Evolutionary conservation across 495 filamentous ascomycete genomes (phyloP).

Genomic region (Xylaria acuta): DNA sequence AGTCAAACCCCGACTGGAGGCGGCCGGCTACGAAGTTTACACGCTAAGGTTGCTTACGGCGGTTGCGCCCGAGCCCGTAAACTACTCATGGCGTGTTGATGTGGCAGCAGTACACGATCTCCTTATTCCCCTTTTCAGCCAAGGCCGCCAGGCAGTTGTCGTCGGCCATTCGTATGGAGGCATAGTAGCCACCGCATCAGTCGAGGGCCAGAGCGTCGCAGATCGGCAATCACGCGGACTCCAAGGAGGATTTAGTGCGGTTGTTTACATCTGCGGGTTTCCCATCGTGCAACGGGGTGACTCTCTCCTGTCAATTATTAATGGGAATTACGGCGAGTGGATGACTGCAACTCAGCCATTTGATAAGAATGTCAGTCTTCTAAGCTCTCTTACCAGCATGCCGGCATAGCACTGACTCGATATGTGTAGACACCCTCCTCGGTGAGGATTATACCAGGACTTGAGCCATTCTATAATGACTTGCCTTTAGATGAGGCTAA

Average conservation of each 20-base stretch:
- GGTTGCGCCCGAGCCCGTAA: slow-evolving; percentile 29
- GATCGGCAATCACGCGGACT: slow-evolving; percentile 32
- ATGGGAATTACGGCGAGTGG: neutral
- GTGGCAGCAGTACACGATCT: slow-evolving; percentile 37
- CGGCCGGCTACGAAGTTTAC: slow-evolving; percentile 43
- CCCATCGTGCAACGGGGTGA: neutral
- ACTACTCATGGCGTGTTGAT: slow-evolving; percentile 31
- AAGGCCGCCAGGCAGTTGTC: slow-evolving; percentile 40
- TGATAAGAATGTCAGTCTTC: neutral
- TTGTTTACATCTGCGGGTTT: slow-evolving; percentile 48
- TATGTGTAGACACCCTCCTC: neutral
- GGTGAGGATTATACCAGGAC: neutral
- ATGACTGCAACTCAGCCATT: neutral
- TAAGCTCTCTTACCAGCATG: neutral
- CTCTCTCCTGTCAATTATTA: neutral
- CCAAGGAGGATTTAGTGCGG: slow-evolving; percentile 45
- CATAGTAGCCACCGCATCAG: slow-evolving; percentile 44
- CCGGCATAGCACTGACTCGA: neutral
- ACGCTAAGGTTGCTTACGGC: slow-evolving; percentile 42
- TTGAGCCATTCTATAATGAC: slow-evolving; percentile 14
- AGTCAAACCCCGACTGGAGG: slow-evolving; percentile 40
- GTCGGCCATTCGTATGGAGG: slow-evolving; percentile 54
- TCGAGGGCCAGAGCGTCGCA: slow-evolving; percentile 36
- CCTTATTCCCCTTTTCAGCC: slow-evolving; percentile 21
- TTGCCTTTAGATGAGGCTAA: neutral